Conservation (phyloP, 2,329 filamentous ascomycete genomes). For the Hypoxylon sp. region DNA sequence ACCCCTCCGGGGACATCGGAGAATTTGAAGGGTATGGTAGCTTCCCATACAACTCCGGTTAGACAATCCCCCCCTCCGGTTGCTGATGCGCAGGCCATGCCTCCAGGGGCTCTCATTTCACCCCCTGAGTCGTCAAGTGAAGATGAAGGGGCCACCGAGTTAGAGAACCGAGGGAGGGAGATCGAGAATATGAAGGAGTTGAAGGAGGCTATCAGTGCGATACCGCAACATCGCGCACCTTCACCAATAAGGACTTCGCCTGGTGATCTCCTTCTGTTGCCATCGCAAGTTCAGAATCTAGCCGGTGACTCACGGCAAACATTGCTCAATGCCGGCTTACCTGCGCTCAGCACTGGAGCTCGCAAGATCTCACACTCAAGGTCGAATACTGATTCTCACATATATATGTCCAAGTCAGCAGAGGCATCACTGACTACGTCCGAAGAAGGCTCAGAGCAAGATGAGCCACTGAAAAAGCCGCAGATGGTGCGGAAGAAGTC, state of each 20-base stretch:
- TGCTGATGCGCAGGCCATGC: conserved; percentile 79
- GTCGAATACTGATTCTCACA: conserved; percentile 69
- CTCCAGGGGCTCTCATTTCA: conserved; percentile 87
- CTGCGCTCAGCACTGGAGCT: conserved; percentile 58
- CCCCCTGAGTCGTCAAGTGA: conserved; percentile 93
- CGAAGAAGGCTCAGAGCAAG: conserved; percentile 73
- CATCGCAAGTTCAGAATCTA: conserved; percentile 54
- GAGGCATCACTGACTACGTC: conserved; percentile 67
- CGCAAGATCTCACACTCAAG: conserved; percentile 66
- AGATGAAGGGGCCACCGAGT: conserved; percentile 74
- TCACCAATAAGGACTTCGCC: conserved; percentile 65
- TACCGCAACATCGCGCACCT: conserved; percentile 74
- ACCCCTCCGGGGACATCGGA: conserved; percentile 67
- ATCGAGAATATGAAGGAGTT: conserved; percentile 75
- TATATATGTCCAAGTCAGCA: conserved; percentile 62
- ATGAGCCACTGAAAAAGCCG: conserved; percentile 77
- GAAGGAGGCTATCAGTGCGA: conserved; percentile 85
- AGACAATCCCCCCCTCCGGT: conserved; percentile 88
- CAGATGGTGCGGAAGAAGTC: conserved; percentile 98
- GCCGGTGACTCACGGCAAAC: conserved; percentile 62
- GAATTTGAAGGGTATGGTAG: conserved; percentile 63
- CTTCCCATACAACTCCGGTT: conserved; percentile 67
- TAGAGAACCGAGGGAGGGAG: conserved; percentile 60
- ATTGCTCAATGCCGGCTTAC: conserved; percentile 64
- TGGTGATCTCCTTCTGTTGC: conserved; percentile 56